These are phyloP conservation scores for Melaleuca quinquenervia DNA, from an alignment of 345 rosid genomes.

Conservation along the genomic window DNA sequence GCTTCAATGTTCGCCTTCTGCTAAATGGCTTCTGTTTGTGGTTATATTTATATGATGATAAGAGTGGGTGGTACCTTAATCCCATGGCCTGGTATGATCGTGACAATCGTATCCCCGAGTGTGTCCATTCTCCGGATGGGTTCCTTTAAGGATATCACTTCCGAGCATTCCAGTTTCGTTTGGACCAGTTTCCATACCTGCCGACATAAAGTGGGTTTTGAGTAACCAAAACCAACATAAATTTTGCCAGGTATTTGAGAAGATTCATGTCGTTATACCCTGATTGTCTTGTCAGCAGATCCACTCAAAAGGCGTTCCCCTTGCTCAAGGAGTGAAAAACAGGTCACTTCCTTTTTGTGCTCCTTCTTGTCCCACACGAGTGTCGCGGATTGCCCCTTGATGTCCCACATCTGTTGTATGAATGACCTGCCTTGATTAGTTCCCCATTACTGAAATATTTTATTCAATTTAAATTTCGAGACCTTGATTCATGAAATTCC, in stretches of 20 bases:
- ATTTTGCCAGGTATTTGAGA: background rate
- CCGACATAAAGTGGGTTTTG: background rate
- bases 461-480: background rate
- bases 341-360: constrained; percentile 67
- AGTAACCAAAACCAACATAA: background rate
- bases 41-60: background rate
- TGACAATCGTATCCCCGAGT: constrained; percentile 32
- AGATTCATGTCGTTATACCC: constrained; percentile 18
- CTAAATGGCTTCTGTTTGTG: background rate
- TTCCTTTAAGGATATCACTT: constrained; percentile 57
- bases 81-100: constrained; percentile 41
- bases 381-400: constrained; percentile 41
- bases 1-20: background rate
- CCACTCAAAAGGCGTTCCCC: constrained; percentile 84
- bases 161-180: constrained; percentile 52
- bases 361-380: constrained; percentile 60
- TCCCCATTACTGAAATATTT: background rate
- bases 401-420: constrained; percentile 52
- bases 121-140: constrained; percentile 49
- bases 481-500: background rate
- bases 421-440: background rate
- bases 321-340: constrained; percentile 63
- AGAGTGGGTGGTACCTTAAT: constrained; percentile 42
- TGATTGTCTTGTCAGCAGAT: constrained; percentile 70
- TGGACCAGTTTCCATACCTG: constrained; percentile 75